Conservation (phyloP, 2,329 filamentous ascomycete species). For the Escovopsis sp. region DNA sequence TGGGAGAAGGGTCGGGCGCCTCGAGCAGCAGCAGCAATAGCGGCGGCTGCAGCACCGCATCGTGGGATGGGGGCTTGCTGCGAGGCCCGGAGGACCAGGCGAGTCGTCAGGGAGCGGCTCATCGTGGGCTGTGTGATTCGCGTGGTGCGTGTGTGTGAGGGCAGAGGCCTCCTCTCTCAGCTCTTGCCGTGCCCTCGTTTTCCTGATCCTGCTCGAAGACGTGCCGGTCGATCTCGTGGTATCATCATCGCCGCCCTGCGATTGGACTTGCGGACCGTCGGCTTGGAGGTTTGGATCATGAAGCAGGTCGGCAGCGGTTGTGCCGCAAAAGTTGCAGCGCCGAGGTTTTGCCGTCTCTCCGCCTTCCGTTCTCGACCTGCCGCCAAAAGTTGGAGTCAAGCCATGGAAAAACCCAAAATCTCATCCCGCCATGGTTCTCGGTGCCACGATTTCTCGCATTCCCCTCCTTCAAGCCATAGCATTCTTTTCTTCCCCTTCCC, state of each 20-base stretch:
- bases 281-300: neutral
- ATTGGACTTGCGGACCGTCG: neutral
- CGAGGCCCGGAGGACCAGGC: slow-evolving; percentile 20
- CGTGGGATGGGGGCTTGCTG: slow-evolving; percentile 9
- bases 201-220: slow-evolving; percentile 6
- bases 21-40: slow-evolving; percentile 9
- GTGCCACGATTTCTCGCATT: slow-evolving; percentile 12
- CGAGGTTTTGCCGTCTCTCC: slow-evolving; percentile 21
- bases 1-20: slow-evolving; percentile 24
- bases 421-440: slow-evolving; percentile 15
- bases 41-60: too few species aligned
- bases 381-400: slow-evolving; percentile 22
- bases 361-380: slow-evolving; percentile 19
- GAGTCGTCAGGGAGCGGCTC: slow-evolving; percentile 27
- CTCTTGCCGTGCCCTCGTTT: slow-evolving; percentile 7
- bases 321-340: slow-evolving; percentile 12
- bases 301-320: slow-evolving; percentile 1
- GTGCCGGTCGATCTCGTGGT: neutral
- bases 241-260: neutral
- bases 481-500: too few species aligned
- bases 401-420: slow-evolving; percentile 25
- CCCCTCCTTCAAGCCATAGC: too few species aligned
- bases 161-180: too few species aligned
- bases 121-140: slow-evolving; percentile 18
- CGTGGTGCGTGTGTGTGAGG: too few species aligned